These are phyloP conservation scores for Smithsoniella earleae DNA, from an alignment of 163 green algal species.

Conservation along the genomic window DNA sequence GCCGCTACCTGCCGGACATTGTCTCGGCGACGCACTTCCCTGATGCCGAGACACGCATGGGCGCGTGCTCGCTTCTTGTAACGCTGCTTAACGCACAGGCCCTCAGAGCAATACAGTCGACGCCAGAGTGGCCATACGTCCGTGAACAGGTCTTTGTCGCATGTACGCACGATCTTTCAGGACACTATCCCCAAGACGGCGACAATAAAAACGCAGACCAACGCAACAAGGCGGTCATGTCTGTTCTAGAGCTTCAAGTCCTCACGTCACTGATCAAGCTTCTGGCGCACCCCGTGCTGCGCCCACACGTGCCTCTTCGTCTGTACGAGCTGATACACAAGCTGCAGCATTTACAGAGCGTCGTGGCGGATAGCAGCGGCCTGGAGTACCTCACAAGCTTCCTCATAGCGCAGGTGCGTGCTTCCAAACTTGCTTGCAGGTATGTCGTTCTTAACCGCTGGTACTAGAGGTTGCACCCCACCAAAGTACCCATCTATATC, in stretches of 20 bases:
- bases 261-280: conserved; percentile 25
- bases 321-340: conserved; percentile 4
- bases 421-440: too few relatives aligned
- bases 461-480: too few relatives aligned
- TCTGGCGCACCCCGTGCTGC: background rate
- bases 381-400: conserved; percentile 17
- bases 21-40: background rate
- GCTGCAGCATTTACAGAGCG: background rate
- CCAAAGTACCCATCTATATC: too few relatives aligned
- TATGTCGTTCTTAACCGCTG: too few relatives aligned
- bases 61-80: conserved; percentile 7
- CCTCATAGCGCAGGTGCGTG: conserved; percentile 8
- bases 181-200: too few relatives aligned
- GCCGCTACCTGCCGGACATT: background rate
- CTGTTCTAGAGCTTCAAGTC: background rate
- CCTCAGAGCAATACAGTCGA: background rate
- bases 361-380: background rate
- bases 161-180: background rate
- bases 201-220: background rate
- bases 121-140: background rate
- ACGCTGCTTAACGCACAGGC: background rate
- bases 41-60: conserved; percentile 19
- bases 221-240: background rate
- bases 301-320: background rate
- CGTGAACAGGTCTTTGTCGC: background rate